Base-by-base conservation (phyloP, 139 green algal genomes). In the Micractinium conductrix region DNA sequence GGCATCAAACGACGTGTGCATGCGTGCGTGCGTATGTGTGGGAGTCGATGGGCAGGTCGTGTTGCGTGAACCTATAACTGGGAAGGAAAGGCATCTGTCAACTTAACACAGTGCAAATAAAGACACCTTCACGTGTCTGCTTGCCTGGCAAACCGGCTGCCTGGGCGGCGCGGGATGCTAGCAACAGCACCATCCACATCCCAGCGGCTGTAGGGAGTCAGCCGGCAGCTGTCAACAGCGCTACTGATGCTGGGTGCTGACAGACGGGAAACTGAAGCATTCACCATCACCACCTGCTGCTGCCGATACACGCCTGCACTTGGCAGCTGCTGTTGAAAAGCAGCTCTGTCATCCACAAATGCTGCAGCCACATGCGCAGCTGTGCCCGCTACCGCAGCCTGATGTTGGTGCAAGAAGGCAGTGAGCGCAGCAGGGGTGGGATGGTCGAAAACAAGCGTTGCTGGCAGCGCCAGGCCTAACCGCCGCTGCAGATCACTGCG, bases 391-490 rank as follows among this genome's bases (percentile, higher is more conserved):
- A n/a, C n/a, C n/a, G 17, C 14, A 28, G 58, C 55, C 38, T 50
- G n/a, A 30, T 75, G 62, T 1, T 40, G 19, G 6, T 75, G 78
- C 78, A 83, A 35, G 43, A 60, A 63, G 4, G 30, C 62, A 22
- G 65, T 16, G 42, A 96, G 83, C 6, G 85, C 82, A 0, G 58
- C 40, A 12, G 90, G 63, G 0, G 91, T 93, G n/a, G 92, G 91
- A 80, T 93, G 89, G 84, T 96, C 93, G 74, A 94, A 94, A 24
- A 91, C 38, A 0, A 85, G 74, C 0, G 91, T 94, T 22, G 71
- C 72, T 0, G 90, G 82, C 67, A 94, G 80, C 10, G 79, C 50
- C 35, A 87, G 9, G 4, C 71, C 80, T 38, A 93, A 80, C 8
- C 16, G n/a, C 26, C 40, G 10, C 22, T 63, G 26, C 0, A 92